Base-by-base conservation (phyloP, 73 alveolate genomes). In the Symbiodinium pilosum region DNA sequence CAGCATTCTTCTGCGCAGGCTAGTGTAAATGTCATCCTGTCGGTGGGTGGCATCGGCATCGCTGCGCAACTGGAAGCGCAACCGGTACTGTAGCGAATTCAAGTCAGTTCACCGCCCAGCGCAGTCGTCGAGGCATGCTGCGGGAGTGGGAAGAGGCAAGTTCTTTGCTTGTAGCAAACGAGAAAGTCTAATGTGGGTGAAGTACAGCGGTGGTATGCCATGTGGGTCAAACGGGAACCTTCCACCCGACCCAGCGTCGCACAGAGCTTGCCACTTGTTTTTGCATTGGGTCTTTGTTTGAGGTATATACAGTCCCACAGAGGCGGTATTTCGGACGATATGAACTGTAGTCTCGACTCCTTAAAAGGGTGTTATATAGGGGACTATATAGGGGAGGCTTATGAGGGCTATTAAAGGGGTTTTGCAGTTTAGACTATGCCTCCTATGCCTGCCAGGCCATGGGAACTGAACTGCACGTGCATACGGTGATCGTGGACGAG, bases 401-500 rank as follows among this genome's bases (percentile, higher is more conserved):
- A 39, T 32, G 32, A 81, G 7, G 32, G 28, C 30, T 32, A 20
- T 81, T n/a, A 18, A 36, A 32, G 56, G 88, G 52, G 32, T 11
- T 32, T 21, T 24, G 41, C 36, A 20, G 75, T 18, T 18, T 43
- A 14, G 21, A 14, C 38, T 40, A 6, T n/a, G 68, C 4, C 73
- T 28, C 24, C 69, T 5, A 40, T n/a, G 16, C 28, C 12, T 14
- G 73, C 73, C 56, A 93, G 32, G 93, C 98, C 32, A 73, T 93
- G 92, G 98, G 98, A 12, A 75, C 85, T 16, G 93, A 93, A 47
- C 93, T 93, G 40, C 98, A 64, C 38, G 98, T 93, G 43, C 98
- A 93, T 51, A 93, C 98, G 0, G 98, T 93, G 84, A 64, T 93
- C 68, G 98, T 93, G 68, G 98, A 93, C 44, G 98, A 93, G 86